Evolutionary conservation across 306 rosid species (phyloP), one percentile per base, ranked within the genome.

Genomic region (Rosa lucieae): DNA sequence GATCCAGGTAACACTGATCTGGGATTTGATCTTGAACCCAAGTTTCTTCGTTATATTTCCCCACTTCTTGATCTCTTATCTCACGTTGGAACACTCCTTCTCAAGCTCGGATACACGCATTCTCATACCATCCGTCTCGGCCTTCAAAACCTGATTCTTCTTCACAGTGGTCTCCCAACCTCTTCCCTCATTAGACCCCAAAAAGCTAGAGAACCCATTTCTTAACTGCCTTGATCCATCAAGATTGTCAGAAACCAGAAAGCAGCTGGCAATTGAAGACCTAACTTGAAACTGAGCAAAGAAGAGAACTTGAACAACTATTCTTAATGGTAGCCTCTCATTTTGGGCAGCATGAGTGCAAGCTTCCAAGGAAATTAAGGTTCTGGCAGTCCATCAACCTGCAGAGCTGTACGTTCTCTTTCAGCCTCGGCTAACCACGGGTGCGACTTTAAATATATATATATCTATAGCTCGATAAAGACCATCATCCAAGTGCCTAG

Each of bases 251-350:
- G 99, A 95, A 75, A 90, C 92, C 79, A 95, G 83, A 82, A 95
- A 91, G 85, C 99, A 95, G 53, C 98, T 96, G 0, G 99, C 99
- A 5, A 95, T 95, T 42, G 99, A 95, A 3, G 96, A 89, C 77
- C 99, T 85, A 2, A 95, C 98, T 90, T 95, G 99, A 80, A 95
- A 98, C 89, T 95, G 99, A 91, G 93, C 99, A 3, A 95, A 95
- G 85, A 95, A 95, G 79, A 95, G 96, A 67, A 95, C 99, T 83
- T 95, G 99, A 67, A 95, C 96, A 35, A 95, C 90, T 43, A 91
- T 86, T 88, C 99, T 83, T n/a, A 95, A 90, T 48, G 98, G 99
- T 13, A 95, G 93, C 82, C 99, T 86, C 81, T 95, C 99, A 7
- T 93, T 95, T 77, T 95, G 99, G 0, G 99, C 99, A 5, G 99